A percentile compares a stretch with the other conserved stretches of the same genome.
These are phyloP conservation scores for Neoboletus brunneissimus DNA, from an alignment of 768 basidiomycete genomes.

Conservation along the genomic window DNA sequence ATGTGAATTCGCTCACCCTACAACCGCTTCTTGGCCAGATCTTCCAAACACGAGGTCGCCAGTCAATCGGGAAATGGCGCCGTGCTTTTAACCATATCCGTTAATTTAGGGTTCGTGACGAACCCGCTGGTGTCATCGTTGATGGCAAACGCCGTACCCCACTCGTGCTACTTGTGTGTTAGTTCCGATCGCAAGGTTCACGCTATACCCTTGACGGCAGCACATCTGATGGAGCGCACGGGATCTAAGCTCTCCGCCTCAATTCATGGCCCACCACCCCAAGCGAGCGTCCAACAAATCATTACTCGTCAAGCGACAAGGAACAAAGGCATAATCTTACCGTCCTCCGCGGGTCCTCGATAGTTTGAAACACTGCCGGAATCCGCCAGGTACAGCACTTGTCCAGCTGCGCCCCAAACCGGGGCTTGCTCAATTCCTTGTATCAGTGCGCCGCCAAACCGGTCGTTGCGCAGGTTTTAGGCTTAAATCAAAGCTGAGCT, in stretches of 20 bases:
- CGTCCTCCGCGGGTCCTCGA: slow-evolving; percentile 27
- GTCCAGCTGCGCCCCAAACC: not conserved
- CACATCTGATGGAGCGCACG: slow-evolving; percentile 14
- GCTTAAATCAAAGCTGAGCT: not conserved
- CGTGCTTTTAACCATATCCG: slow-evolving; percentile 29
- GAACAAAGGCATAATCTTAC: slow-evolving; percentile 4
- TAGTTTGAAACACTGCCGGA: slow-evolving; percentile 21
- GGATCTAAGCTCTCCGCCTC: slow-evolving; percentile 20
- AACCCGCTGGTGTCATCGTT: slow-evolving; percentile 11
- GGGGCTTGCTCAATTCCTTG: not conserved
- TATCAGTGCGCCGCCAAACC: not conserved
- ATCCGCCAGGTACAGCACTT: slow-evolving; percentile 5
- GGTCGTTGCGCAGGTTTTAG: not conserved
- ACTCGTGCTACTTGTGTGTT: slow-evolving; percentile 5
- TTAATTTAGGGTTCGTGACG: slow-evolving; percentile 30
- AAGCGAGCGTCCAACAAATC: not conserved
- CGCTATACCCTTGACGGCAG: slow-evolving; percentile 14
- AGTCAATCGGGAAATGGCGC: slow-evolving; percentile 26
- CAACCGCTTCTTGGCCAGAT: slow-evolving; percentile 23
- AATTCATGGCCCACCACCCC: not conserved
- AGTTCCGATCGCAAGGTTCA: slow-evolving; percentile 12
- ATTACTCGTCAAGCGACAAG: slow-evolving; percentile 7
- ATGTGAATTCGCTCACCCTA: slow-evolving; percentile 7
- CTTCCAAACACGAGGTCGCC: slow-evolving; percentile 17
- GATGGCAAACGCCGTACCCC: slow-evolving; percentile 25